These are phyloP conservation scores for Coemansia sp. DNA, from an alignment of 192 early-diverging fungal genomes.

Conservation along the genomic window DNA sequence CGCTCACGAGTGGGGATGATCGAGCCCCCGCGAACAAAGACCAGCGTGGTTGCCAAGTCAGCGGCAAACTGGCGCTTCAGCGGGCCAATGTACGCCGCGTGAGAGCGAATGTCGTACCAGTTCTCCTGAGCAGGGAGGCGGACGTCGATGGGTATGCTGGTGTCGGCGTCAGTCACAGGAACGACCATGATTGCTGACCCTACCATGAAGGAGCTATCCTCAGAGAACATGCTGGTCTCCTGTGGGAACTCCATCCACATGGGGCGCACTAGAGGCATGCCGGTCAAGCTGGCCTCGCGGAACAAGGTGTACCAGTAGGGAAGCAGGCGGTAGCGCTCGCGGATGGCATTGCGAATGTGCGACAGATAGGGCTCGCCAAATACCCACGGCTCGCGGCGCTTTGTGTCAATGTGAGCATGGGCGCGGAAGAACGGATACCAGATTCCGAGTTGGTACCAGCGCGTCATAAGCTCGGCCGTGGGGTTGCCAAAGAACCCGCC, in stretches of 20 bases:
- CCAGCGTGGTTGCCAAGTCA: slow-evolving; percentile 70
- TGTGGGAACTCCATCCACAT: slow-evolving; percentile 88
- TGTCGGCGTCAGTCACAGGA: slow-evolving; percentile 58
- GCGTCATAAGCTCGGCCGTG: slow-evolving; percentile 76
- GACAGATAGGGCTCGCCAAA: slow-evolving; percentile 81
- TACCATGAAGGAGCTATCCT: slow-evolving; percentile 89
- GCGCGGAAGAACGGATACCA: slow-evolving; percentile 98
- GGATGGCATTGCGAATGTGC: slow-evolving; percentile 76
- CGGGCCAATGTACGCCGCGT: slow-evolving; percentile 27
- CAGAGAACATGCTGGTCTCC: slow-evolving; percentile 71
- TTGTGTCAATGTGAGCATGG: slow-evolving; percentile 97
- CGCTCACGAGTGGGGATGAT: slow-evolving; percentile 87
- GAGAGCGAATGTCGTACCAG: slow-evolving; percentile 59
- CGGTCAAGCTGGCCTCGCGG: slow-evolving; percentile 68
- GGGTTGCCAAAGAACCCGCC: slow-evolving; percentile 98
- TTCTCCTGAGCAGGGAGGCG: slow-evolving; percentile 71
- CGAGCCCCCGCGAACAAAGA: slow-evolving; percentile 84
- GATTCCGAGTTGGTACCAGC: slow-evolving; percentile 97
- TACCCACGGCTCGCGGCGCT: slow-evolving; percentile 95
- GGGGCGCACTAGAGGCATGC: slow-evolving; percentile 83
- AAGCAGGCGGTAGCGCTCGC: slow-evolving; percentile 81
- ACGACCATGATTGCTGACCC: slow-evolving; percentile 77
- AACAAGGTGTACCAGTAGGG: slow-evolving; percentile 95
- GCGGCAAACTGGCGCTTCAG: slow-evolving; percentile 63
- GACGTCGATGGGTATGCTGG: slow-evolving; percentile 54